A percentile compares a stretch with the other conserved stretches of the same genome.
phyloP scores from a whole-genome alignment of 2,329 filamentous ascomycete genomes.

The Fusarium pseudograminearum region DNA sequence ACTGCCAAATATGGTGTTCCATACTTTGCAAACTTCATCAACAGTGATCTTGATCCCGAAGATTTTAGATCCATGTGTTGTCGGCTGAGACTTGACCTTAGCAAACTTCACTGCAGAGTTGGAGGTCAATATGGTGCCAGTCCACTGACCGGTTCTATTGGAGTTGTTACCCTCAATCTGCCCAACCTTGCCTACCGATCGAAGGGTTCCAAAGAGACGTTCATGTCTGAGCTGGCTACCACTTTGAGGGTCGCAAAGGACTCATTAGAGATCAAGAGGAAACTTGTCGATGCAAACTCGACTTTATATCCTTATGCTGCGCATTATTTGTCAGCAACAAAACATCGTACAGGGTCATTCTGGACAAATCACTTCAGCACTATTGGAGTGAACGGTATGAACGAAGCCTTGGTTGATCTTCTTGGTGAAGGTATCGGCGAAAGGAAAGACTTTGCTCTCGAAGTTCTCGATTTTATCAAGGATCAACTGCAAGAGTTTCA shows the following conservation, averaged over 20 bases:
- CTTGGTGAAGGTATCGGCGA: conserved; percentile 14
- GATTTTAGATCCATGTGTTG: conserved; percentile 46
- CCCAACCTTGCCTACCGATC: conserved; percentile 42
- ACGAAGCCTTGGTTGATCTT: conserved; percentile 29
- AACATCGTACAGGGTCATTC: conserved; percentile 41
- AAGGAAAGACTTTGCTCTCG: conserved; percentile 25
- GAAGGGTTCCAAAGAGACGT: conserved; percentile 7
- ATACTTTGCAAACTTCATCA: conserved; percentile 46
- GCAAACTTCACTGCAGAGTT: conserved; percentile 43
- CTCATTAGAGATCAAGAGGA: conserved; percentile 42
- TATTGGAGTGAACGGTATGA: conserved; percentile 42
- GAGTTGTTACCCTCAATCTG: conserved; percentile 41
- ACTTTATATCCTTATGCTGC: conserved; percentile 40
- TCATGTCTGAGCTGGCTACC: conserved; percentile 21
- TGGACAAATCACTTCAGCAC: conserved; percentile 47
- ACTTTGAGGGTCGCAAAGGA: conserved; percentile 38
- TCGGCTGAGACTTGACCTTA: conserved; percentile 39
- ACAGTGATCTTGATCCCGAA: conserved; percentile 43
- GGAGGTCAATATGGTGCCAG: conserved; percentile 43
- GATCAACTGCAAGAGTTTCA: conserved; percentile 38
- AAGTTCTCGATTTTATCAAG: conserved; percentile 39
- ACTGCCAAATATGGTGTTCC: conserved; percentile 45
- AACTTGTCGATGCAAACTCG: conserved; percentile 30
- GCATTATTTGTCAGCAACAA: conserved; percentile 36
- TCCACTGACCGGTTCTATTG: conserved; percentile 39